These are phyloP conservation scores for Starmerella stellata DNA, from an alignment of 805 yeast species.

Conservation along the genomic window DNA sequence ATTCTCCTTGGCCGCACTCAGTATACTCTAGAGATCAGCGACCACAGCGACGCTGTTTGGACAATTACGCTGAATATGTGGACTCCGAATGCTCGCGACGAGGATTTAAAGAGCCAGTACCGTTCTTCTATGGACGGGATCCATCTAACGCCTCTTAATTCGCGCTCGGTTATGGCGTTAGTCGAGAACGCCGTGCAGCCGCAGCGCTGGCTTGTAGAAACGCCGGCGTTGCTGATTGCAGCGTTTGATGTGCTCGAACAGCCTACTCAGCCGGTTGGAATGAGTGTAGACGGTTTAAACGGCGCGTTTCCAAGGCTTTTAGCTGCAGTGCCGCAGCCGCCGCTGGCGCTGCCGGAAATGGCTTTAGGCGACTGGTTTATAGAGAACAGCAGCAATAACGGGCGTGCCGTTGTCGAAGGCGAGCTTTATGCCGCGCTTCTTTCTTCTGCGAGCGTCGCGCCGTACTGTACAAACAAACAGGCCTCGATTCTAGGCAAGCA, in stretches of 20 bases:
- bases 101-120: constrained; percentile 30
- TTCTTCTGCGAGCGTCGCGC: constrained; percentile 34
- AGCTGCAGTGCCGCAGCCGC: constrained; percentile 24
- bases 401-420: constrained; percentile 23
- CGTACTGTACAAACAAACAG: constrained; percentile 13
- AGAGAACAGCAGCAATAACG: constrained; percentile 39
- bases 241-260: constrained; percentile 48
- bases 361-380: constrained; percentile 38
- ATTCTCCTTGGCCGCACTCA: constrained; percentile 25
- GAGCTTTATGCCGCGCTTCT: constrained; percentile 63
- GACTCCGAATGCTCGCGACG: constrained; percentile 80
- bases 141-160: constrained; percentile 70
- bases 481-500: constrained; percentile 17
- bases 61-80: constrained; percentile 72
- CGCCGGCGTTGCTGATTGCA: constrained; percentile 54
- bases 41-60: constrained; percentile 38
- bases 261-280: constrained; percentile 11
- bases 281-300: too few species aligned
- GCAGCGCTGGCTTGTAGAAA: constrained; percentile 55
- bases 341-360: constrained; percentile 6
- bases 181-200: constrained; percentile 44
- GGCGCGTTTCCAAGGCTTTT: background rate
- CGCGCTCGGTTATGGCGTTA: constrained; percentile 52
- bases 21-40: constrained; percentile 31
- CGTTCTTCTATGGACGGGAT: constrained; percentile 34